Evolutionary conservation across 345 rosid species (phyloP), one percentile per base, ranked within the genome.

Genomic region (Odontarrhena argentea): DNA sequence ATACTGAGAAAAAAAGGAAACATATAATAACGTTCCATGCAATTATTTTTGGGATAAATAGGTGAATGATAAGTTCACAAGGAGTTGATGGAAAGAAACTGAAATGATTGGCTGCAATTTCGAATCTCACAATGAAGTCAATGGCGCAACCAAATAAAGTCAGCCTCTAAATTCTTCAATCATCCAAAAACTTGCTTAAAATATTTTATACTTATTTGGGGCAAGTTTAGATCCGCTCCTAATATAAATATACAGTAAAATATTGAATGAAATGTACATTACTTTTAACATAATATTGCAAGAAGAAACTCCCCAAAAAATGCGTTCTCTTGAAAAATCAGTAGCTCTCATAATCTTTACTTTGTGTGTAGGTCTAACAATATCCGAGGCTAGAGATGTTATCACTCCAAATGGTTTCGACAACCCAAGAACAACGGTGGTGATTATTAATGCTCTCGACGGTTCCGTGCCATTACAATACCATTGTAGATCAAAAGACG

Each of bases 371-470:
- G 14, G 7, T 45, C 44, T 55, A 45, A 28, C 14, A 14, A 13
- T 55, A 13, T 43, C 51, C 25, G 13, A 28, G 6, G 26, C 25
- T 34, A 6, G 55, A 43, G 14, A 66, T 40, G 14, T n/a, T 10
- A 18, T 54, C 5, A 28, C 24, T 18, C 18, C 60, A 65, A 13
- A 4, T 32, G 32, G 48, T 42, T 1, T 28, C 1, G 49, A 42
- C 8, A 59, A 26, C 25, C 64, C 24, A 59, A 59, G 32, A 28
- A 59, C 64, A 28, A 59, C 64, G 5, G 64, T 59, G 50, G 64
- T 59, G 64, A 42, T 59, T 26, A 5, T n/a, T 42, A 59, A 42
- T 15, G 51, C 6, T 38, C 61, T 56, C 11, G 15, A 6, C 12
- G 49, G 22, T 32, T 25, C 9, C 18, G 1, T 32, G 34, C 61